Base-by-base conservation (phyloP, 768 basidiomycete genomes). In the Termitomyces sp. region DNA sequence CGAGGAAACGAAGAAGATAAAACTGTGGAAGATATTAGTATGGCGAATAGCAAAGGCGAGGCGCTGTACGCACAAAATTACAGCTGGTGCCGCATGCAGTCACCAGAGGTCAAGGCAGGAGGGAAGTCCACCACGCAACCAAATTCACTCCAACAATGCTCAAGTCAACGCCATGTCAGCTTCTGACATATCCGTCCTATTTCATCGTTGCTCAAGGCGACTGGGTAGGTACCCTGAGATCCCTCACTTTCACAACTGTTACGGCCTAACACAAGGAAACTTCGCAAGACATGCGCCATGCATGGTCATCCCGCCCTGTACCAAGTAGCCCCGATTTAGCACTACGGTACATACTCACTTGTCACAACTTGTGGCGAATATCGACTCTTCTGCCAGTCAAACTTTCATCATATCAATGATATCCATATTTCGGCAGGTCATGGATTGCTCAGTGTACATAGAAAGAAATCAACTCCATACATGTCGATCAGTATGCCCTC, bases 401-500 rank as follows among this genome's bases (percentile, higher is more conserved):
- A 52, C 1, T 40, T 49, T 45, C 40, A 45, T 56, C 53, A 56
- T 10, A 56, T 48, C 34, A 48, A 42, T 55, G 34, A 57, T 47
- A 53, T 57, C 45, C 52, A 34, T 48, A 14, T 12, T 48, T 48
- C 48, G 53, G 49, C 14, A 40, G 22, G 18, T 57, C 51, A 55
- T 59, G 50, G 42, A 62, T 53, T 64, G 47, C 58, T 60, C 51
- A 59, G 53, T 57, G 53, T 56, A 62, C 57, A 65, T 37, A 54
- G 45, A 55, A 53, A 46, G 49, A 58, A 43, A 55, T 54, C 42
- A 57, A 54, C 39, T 59, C 56, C 50, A 53, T 46, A 58, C 42
- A 27, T 32, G 18, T 53, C 24, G 49, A 60, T 66, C 62, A 83
- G 76, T 88, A 88, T 65, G 82, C 81, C 71, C 88, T 88, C 82